These are phyloP conservation scores for Rhizophagus prolifer DNA, from an alignment of 192 early-diverging fungal genomes.

Conservation along the genomic window DNA sequence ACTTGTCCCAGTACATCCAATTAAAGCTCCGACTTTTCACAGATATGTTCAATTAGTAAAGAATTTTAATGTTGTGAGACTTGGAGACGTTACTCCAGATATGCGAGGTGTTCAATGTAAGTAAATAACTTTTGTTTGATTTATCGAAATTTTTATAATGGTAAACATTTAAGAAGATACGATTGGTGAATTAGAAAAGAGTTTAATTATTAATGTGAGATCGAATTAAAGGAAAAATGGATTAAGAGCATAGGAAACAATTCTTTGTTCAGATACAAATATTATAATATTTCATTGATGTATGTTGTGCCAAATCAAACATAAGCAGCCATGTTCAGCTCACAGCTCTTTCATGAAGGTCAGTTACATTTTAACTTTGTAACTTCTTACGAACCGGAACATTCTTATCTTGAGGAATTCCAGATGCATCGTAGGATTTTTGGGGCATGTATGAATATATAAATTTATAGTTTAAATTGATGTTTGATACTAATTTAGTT, in stretches of 20 bases:
- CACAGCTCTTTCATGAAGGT: slow-evolving; percentile 62
- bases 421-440: slow-evolving; percentile 71
- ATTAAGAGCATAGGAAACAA: not conserved
- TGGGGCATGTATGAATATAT: slow-evolving; percentile 50
- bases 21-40: slow-evolving; percentile 62
- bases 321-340: slow-evolving; percentile 55
- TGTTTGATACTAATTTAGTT: not conserved
- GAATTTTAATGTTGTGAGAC: slow-evolving; percentile 61
- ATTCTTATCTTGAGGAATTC: slow-evolving; percentile 73
- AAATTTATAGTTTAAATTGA: not conserved
- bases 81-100: slow-evolving; percentile 71
- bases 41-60: slow-evolving; percentile 66
- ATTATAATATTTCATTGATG: not conserved
- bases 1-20: slow-evolving; percentile 68
- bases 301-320: slow-evolving; percentile 4
- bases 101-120: slow-evolving; percentile 44
- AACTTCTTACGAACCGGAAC: slow-evolving; percentile 66
- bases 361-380: slow-evolving; percentile 71
- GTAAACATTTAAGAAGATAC: not conserved
- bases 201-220: not conserved
- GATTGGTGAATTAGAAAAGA: not conserved
- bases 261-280: not conserved
- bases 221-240: not conserved
- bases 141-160: not conserved
- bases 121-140: not conserved